Evolutionary conservation across 2,329 filamentous ascomycete genomes (phyloP), one percentile per base, ranked within the genome.

Genomic region (Fusarium camptoceras): DNA sequence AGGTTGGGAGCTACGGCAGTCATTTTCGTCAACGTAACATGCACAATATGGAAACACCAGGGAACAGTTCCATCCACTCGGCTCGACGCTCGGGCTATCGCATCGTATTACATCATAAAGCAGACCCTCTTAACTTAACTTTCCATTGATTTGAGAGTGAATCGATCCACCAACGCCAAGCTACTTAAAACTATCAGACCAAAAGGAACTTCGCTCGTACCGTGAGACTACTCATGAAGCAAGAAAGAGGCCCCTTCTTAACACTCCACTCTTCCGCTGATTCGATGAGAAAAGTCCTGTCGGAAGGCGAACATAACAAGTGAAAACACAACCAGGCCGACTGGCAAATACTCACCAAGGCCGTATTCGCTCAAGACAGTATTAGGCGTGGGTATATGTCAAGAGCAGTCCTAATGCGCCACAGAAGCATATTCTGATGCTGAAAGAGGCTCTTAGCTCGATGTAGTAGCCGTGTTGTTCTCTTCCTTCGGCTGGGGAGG

Each of bases 401-500:
- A 75, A 54, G 66, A 66, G 47, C 59, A 50, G 54, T 48, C 43
- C 15, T 50, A 24, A 30, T 53, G 20, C 44, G 57, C 47, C 28
- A 22, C 30, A 44, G 56, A 43, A 63, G 61, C 30, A 34, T 61
- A 60, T 55, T 60, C 68, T 67, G 64, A 55, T 56, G 64, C 63
- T 41, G 64, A 68, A 50, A 37, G 39, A 46, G 57, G 59, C 55
- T 69, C 70, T 76, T 78, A 79, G 68, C 71, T 77, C 51, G 77
- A 75, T 42, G 70, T 49, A 44, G 75, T 64, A 48, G 71, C 59
- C 53, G 66, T 46, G 48, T 60, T 71, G 30, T 76, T 66, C 69
- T 81, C 80, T 54, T 81, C 80, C 68, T 80, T 81, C 39, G 80
- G 80, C 55, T 80, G 80, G 27, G 78, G 80, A 31, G 80, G 79